A percentile compares a stretch with the other conserved stretches of the same genome.
phyloP scores from a whole-genome alignment of 2,329 filamentous ascomycete genomes.

The Hirsutella minnesotensis region DNA sequence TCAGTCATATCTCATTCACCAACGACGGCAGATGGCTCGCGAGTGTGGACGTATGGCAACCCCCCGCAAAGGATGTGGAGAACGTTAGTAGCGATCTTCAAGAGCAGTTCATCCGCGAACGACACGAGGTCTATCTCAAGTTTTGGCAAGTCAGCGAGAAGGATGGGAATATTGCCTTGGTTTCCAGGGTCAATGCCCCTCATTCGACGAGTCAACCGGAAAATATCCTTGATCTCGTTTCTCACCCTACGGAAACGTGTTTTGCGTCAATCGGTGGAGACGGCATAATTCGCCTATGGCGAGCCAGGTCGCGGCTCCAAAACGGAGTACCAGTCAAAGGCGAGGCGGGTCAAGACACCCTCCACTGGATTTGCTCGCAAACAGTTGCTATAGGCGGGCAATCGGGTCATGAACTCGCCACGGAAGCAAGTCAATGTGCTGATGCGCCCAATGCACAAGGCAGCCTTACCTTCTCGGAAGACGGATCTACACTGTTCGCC shows the following conservation, averaged over 20 bases:
- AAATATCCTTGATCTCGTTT: conserved; percentile 59
- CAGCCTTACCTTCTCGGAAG: conserved; percentile 66
- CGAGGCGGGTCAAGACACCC: conserved; percentile 43
- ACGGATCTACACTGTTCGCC: conserved; percentile 72
- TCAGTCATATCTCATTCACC: conserved; percentile 65
- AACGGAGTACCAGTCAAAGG: conserved; percentile 55
- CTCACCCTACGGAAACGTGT: conserved; percentile 54
- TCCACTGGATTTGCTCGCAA: conserved; percentile 64
- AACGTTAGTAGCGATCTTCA: conserved; percentile 22
- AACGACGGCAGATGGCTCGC: conserved; percentile 80
- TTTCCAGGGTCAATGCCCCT: conserved; percentile 73
- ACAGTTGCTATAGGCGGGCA: conserved; percentile 40
- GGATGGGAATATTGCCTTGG: conserved; percentile 55
- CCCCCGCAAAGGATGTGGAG: conserved; percentile 55
- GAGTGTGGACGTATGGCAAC: conserved; percentile 84
- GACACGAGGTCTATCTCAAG: conserved; percentile 70
- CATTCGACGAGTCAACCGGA: conserved; percentile 49
- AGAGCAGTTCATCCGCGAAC: conserved; percentile 36
- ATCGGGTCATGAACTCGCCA: conserved; percentile 29
- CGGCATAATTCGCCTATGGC: conserved; percentile 68
- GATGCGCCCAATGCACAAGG: conserved; percentile 36
- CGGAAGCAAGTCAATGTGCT: conserved; percentile 13
- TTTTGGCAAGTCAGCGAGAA: conserved; percentile 66
- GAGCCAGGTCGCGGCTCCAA: conserved; percentile 55
- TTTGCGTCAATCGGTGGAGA: conserved; percentile 85